Evolutionary conservation across 2,329 filamentous ascomycete genomes (phyloP).

Genomic region (Fusarium graminum): DNA sequence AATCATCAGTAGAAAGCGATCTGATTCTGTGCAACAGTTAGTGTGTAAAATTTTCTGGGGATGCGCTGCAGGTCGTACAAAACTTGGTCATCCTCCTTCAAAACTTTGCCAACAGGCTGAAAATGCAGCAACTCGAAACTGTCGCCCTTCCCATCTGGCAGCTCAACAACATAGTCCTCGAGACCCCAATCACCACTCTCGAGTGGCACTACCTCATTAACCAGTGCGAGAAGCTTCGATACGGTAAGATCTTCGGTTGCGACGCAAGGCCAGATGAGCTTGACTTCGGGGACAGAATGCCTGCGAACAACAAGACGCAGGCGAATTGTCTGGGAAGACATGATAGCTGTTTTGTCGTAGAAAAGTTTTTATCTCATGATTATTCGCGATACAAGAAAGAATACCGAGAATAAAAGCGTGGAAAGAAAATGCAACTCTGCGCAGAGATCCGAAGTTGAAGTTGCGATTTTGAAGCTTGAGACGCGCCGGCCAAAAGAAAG

Average conservation of each 20-base stretch:
- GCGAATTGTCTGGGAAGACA: conserved; percentile 66
- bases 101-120: conserved; percentile 74
- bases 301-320: conserved; percentile 80
- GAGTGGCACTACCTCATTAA: conserved; percentile 85
- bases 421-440: conserved; percentile 3
- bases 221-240: conserved; percentile 78
- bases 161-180: conserved; percentile 89
- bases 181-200: conserved; percentile 86
- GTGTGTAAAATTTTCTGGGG: background rate
- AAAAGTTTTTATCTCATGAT: conserved; percentile 40
- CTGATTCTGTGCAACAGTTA: conserved; percentile 71
- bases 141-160: conserved; percentile 65
- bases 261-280: conserved; percentile 77
- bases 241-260: conserved; percentile 74
- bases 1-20: conserved; percentile 79
- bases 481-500: conserved; percentile 26
- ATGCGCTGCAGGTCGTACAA: conserved; percentile 65
- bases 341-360: conserved; percentile 23
- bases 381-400: background rate
- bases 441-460: conserved; percentile 16
- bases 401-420: conserved; percentile 1
- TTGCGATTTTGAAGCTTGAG: conserved; percentile 39
- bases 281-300: conserved; percentile 78
- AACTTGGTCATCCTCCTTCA: conserved; percentile 88
- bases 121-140: conserved; percentile 92